Base-by-base conservation (phyloP, 768 basidiomycete genomes). In the Pulveroboletus sp. region DNA sequence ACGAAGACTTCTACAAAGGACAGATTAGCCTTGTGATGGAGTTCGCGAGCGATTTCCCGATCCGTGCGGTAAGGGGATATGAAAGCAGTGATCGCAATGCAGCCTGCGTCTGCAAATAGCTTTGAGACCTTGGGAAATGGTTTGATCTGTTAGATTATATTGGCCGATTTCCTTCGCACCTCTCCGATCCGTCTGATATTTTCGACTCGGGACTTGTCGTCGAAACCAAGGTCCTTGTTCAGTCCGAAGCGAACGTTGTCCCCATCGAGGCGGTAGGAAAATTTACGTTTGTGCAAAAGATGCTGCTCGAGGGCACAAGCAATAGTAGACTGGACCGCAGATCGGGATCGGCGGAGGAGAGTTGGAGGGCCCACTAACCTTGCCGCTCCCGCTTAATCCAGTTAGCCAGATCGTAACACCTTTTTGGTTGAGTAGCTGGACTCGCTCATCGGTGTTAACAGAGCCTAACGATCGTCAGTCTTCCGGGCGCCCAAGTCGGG, bases 171-270 rank as follows among this genome's bases (percentile, higher is more conserved):
- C 15, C 10, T 51, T 7, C 74, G 47, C 57, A 90, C 93, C 83
- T 99, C 95, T 58, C 93, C 92, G 54, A 98, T 96, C 49, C 96
- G 79, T 45, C 96, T 85, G 64, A 99, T 98, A 71, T 99, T 94
- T 71, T 96, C 91, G 56, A 88, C 89, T 48, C 93, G 80, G 43
- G 93, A 93, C 63, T 81, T 83, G 62, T 93, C 91, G 58, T 91
- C 87, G 61, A 97, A 97, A 5, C 92, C 91, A 36, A 97, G 83
- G 64, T 96, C 93, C 71, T 89, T 97, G 77, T 98, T 99, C 45
- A 99, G 74, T 8, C 96, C 96, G 61, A 95, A 92, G 54, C 96
- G 83, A 47, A 99, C 76, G 65, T 93, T 94, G 72, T 98, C 96
- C 3, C 96, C 96, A 61, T 99, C 96, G 32, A 99, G 78, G 24